Percentiles rank a stretch among this genome's conserved stretches.
phyloP scores from a whole-genome alignment of 371 early-diverging fungal genomes.

The Zychaea mexicana region DNA sequence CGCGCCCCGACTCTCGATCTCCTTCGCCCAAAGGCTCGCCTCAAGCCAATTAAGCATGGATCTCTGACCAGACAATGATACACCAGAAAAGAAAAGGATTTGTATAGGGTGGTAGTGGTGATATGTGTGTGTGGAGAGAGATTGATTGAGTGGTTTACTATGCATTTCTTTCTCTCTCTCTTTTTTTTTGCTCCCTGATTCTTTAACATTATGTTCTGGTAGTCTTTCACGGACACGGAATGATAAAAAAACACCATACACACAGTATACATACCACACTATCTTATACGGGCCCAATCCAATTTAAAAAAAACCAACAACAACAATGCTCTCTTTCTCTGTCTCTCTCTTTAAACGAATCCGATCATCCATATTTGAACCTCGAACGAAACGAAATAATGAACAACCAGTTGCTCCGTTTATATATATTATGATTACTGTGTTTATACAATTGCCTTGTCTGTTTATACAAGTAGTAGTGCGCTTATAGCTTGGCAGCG shows the following conservation, averaged over 20 bases:
- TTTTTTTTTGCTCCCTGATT: too few species aligned
- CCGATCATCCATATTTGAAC: too few species aligned
- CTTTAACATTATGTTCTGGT: not conserved
- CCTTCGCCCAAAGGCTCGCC: slow-evolving; percentile 7
- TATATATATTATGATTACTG: not conserved
- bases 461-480: not conserved
- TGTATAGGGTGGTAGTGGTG: not conserved
- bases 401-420: not conserved
- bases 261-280: too few species aligned
- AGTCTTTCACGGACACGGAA: slow-evolving; percentile 1
- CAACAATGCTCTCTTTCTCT: not conserved
- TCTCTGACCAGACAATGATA: not conserved
- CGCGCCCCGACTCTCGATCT: not conserved
- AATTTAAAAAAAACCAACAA: too few species aligned
- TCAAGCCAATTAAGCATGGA: not conserved
- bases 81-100: not conserved
- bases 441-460: not conserved
- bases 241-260: not conserved
- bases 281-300: too few species aligned
- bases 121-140: not conserved
- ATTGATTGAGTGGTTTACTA: not conserved
- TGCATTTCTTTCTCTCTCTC: not conserved
- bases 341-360: not conserved
- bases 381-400: not conserved
- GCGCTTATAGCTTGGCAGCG: not conserved